Percentiles rank a stretch among this genome's conserved stretches.
phyloP scores from a whole-genome alignment of 1,284 basidiomycete genomes.

The Bjerkandera adusta region DNA sequence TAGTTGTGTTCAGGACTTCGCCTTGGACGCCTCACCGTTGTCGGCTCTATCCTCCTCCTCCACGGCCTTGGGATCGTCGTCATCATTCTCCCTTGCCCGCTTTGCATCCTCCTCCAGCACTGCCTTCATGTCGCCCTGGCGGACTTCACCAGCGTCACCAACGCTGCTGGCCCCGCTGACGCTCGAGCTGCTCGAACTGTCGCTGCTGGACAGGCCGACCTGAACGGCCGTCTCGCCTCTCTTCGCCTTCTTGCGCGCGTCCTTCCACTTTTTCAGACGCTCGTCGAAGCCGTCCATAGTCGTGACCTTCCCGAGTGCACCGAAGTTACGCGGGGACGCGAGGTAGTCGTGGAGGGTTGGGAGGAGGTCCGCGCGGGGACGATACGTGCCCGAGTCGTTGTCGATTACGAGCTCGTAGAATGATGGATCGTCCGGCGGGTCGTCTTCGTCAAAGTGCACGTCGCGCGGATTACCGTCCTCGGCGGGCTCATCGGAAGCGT shows the following conservation, averaged over 20 bases:
- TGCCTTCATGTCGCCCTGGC: conserved; percentile 10
- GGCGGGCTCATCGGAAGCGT: conserved; percentile 10
- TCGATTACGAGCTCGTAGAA: conserved; percentile 49
- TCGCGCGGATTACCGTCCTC: background rate
- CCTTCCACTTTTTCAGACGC: conserved; percentile 30
- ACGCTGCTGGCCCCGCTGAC: conserved; percentile 14
- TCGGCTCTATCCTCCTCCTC: conserved; percentile 15
- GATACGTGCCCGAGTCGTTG: conserved; percentile 50
- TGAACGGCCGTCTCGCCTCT: conserved; percentile 14
- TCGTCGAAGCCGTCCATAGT: conserved; percentile 30
- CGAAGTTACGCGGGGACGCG: conserved; percentile 26
- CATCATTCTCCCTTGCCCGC: conserved; percentile 22
- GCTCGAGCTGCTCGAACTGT: conserved; percentile 13
- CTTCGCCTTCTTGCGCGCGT: conserved; percentile 26
- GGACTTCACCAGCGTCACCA: conserved; percentile 12
- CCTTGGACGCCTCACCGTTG: background rate
- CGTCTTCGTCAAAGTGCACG: conserved; percentile 12
- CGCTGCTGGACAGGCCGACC: conserved; percentile 8
- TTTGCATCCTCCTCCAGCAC: conserved; percentile 22
- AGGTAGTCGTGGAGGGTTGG: conserved; percentile 38
- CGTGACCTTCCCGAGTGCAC: conserved; percentile 32
- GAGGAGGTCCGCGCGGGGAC: conserved; percentile 39
- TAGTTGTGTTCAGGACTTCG: too few relatives aligned
- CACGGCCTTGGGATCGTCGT: conserved; percentile 19
- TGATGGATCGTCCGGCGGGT: conserved; percentile 29